phyloP scores from a whole-genome alignment of 2,329 filamentous ascomycete species.

The Pyrenophora teres region DNA sequence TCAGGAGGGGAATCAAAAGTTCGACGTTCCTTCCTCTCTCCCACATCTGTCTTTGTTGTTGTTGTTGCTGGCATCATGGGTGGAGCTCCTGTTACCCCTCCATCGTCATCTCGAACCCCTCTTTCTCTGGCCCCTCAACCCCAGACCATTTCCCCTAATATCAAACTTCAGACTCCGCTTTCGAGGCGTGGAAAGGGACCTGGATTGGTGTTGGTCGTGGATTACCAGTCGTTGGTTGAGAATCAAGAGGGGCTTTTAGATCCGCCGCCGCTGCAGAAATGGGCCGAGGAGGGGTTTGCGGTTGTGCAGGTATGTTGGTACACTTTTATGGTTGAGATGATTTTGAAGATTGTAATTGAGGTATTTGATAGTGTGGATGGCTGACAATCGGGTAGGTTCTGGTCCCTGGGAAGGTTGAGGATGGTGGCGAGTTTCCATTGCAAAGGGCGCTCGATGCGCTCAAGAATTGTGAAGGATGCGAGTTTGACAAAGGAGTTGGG shows the following conservation, averaged over 20 bases:
- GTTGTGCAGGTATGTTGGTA: slow-evolving; percentile 55
- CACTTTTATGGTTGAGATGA: neutral
- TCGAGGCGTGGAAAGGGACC: slow-evolving; percentile 57
- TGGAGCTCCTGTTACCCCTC: slow-evolving; percentile 15
- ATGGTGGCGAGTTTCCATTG: slow-evolving; percentile 41
- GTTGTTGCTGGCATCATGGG: slow-evolving; percentile 12
- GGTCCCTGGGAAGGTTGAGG: slow-evolving; percentile 38
- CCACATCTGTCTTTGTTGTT: neutral
- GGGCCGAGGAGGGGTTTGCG: slow-evolving; percentile 72
- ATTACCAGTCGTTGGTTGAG: slow-evolving; percentile 38
- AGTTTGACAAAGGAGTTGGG: slow-evolving; percentile 33
- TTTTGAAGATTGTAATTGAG: slow-evolving; percentile 41
- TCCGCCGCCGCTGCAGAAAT: slow-evolving; percentile 65
- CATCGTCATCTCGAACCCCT: slow-evolving; percentile 2
- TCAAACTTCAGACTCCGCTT: slow-evolving; percentile 53
- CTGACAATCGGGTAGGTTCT: slow-evolving; percentile 50
- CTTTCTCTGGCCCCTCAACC: slow-evolving; percentile 20
- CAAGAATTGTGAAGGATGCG: slow-evolving; percentile 30
- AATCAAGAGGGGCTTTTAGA: slow-evolving; percentile 49
- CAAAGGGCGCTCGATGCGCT: slow-evolving; percentile 32
- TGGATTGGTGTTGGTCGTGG: slow-evolving; percentile 54
- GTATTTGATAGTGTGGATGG: slow-evolving; percentile 26
- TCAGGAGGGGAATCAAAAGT: no score
- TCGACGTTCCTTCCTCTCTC: neutral
- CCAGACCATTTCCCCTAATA: slow-evolving; percentile 29